Percentiles rank a stretch among this genome's conserved stretches.
Evolutionary conservation across 257 asterid genomes (phyloP).

Genomic region (Phtheirospermum japonicum): DNA sequence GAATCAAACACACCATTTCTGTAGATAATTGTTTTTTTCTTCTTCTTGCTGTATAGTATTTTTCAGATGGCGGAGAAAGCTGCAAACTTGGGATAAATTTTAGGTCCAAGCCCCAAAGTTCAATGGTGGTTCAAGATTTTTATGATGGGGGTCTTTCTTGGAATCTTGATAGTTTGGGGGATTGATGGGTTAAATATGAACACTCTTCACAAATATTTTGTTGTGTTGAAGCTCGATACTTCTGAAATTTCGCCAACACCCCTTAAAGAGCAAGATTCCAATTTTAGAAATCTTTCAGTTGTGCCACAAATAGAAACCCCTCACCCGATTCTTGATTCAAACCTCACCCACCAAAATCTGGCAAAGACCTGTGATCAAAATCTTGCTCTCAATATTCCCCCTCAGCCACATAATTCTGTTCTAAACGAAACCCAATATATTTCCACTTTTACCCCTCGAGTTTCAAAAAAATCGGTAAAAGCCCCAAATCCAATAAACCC

Average conservation of each 20-base stretch:
- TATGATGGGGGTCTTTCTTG: conserved; percentile 51
- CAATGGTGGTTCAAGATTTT: conserved; percentile 66
- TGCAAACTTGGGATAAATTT: conserved; percentile 48
- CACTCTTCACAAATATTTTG: conserved; percentile 41
- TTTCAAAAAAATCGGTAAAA: conserved; percentile 22
- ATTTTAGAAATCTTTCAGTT: conserved; percentile 33
- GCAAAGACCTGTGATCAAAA: conserved; percentile 24
- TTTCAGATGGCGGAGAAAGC: conserved; percentile 58
- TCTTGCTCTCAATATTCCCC: not conserved
- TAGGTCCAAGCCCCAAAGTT: conserved; percentile 46
- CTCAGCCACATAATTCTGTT: conserved; percentile 1
- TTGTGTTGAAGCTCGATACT: conserved; percentile 36
- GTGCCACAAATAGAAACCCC: conserved; percentile 9
- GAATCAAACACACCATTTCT: too few relatives aligned
- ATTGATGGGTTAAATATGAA: conserved; percentile 45
- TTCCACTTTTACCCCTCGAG: conserved; percentile 30
- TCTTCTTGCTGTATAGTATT: not conserved
- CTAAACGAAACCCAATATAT: conserved; percentile 20
- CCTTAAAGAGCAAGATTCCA: conserved; percentile 37
- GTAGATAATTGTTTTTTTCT: not conserved
- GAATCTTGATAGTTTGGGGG: conserved; percentile 58
- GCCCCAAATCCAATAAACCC: conserved; percentile 12
- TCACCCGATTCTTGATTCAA: conserved; percentile 31
- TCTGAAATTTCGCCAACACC: conserved; percentile 17
- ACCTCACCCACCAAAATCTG: conserved; percentile 30